Base-by-base conservation (phyloP, 2,329 filamentous ascomycete genomes). In the Chlorencoelia australis region DNA sequence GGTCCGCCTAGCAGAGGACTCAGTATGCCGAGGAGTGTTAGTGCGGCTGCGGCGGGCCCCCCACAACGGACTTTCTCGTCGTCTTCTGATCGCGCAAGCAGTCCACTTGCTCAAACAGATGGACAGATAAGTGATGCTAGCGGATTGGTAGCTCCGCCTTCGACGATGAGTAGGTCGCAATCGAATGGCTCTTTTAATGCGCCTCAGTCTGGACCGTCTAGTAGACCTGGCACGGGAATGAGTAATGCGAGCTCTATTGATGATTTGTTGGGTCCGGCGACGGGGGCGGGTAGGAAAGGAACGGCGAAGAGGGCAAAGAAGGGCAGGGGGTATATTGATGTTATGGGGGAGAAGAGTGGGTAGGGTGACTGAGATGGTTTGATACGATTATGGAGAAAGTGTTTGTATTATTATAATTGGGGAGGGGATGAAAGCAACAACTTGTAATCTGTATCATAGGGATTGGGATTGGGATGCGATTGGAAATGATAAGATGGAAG, bases 231-330 rank as follows among this genome's bases (percentile, higher is more conserved):
- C 5, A 94, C 86, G 3, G 81, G 83, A 44, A 78, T 94, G 69
- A 93, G 85, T 60, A 86, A 85, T 54, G 85, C 86, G n/a, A 93
- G 80, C 59, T 91, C 82, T 50, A 93, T 98, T 54, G 91, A 98
- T 52, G 91, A 98, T 58, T 65, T 98, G 44, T 66, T 98, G 15
- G 84, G 84, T 4, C 78, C 82, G 4, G 75, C 82, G 3, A 73
- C 69, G 19, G 73, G 82, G 13, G 73, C 83, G 45, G 88, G 82
- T 41, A 71, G 70, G 2, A 61, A 56, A 50, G 65, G 68, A 4
- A 69, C 69, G 1, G 63, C 54, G 46, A 82, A 75, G 58, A 85
- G 82, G 59, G 67, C 73, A 52, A 85, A 86, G 66, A 94, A 87
- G 68, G 77, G 80, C 15, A 81, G 86, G 19, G 69, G 88, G 18